Evolutionary conservation across 2,329 filamentous ascomycete species (phyloP).

Genomic region (Xylaria hypoxylon): DNA sequence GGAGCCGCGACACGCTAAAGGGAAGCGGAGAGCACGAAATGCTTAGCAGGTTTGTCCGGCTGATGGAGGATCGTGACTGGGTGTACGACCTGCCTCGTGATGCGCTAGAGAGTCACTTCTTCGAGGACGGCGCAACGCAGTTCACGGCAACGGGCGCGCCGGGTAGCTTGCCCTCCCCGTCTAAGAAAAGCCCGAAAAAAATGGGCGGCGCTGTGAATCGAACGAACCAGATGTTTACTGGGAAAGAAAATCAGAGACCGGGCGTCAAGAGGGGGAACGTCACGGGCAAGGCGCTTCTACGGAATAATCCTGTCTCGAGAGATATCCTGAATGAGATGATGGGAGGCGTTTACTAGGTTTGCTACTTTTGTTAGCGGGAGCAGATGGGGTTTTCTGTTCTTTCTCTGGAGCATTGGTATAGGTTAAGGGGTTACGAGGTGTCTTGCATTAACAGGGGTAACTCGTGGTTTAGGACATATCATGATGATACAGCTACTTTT

Average conservation of each 20-base stretch:
- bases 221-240: conserved; percentile 18
- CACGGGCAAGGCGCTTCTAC: conserved; percentile 71
- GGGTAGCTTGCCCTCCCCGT: conserved; percentile 40
- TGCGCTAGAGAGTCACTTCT: conserved; percentile 75
- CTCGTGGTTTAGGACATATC: conserved; percentile 22
- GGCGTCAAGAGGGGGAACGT: conserved; percentile 67
- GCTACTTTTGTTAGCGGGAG: conserved; percentile 12
- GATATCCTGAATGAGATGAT: conserved; percentile 82
- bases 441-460: conserved; percentile 24
- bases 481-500: conserved; percentile 7
- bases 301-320: conserved; percentile 74
- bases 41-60: conserved; percentile 76
- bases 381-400: conserved; percentile 1
- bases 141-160: conserved; percentile 50
- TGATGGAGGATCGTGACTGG: conserved; percentile 86
- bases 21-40: conserved; percentile 78
- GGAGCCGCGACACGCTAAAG: conserved; percentile 83
- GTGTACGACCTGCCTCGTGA: conserved; percentile 75
- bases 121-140: conserved; percentile 69
- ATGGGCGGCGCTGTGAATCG: conserved; percentile 33
- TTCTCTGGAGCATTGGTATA: conserved; percentile 16
- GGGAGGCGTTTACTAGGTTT: conserved; percentile 46
- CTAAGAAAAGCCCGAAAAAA: conserved; percentile 39
- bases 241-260: conserved; percentile 61
- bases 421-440: background rate